These are phyloP conservation scores for Boechera stricta DNA, from an alignment of 345 rosid genomes.

Conservation along the genomic window DNA sequence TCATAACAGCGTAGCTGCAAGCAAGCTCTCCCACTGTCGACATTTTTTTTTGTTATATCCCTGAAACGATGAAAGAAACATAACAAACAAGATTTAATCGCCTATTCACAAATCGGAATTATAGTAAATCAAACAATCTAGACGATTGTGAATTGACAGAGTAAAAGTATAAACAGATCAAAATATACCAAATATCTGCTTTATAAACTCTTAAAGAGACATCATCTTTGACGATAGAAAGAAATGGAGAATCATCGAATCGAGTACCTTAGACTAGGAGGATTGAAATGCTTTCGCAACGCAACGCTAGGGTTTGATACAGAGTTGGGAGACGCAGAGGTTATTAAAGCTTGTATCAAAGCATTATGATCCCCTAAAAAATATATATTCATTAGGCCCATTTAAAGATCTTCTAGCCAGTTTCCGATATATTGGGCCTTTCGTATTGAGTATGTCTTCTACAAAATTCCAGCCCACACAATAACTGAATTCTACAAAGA, in stretches of 20 bases:
- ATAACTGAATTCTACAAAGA: too few species aligned
- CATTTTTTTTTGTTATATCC: constrained; percentile 45
- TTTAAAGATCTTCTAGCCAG: neutral
- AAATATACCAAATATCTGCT: too few species aligned
- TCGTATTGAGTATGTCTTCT: too few species aligned
- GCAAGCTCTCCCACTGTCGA: constrained; percentile 66
- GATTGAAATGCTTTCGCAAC: constrained; percentile 27
- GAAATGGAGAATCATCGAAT: too few species aligned
- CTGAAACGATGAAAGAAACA: constrained; percentile 16
- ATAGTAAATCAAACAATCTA: too few species aligned
- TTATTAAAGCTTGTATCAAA: constrained; percentile 15
- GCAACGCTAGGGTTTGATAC: constrained; percentile 34
- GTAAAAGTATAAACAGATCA: too few species aligned
- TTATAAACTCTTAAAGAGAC: too few species aligned
- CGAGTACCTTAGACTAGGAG: constrained; percentile 25
- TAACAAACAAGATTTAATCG: neutral
- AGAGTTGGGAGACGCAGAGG: neutral
- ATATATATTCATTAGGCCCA: neutral
- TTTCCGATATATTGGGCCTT: too few species aligned
- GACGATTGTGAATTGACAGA: too few species aligned
- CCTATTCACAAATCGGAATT: neutral
- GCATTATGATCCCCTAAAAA: neutral
- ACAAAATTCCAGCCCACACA: too few species aligned
- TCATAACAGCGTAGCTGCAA: constrained; percentile 77
- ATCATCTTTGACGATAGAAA: too few species aligned